Evolutionary conservation across 2,329 filamentous ascomycete genomes (phyloP), one percentile per base, ranked within the genome.

Genomic region (Endocalyx cinctus): DNA sequence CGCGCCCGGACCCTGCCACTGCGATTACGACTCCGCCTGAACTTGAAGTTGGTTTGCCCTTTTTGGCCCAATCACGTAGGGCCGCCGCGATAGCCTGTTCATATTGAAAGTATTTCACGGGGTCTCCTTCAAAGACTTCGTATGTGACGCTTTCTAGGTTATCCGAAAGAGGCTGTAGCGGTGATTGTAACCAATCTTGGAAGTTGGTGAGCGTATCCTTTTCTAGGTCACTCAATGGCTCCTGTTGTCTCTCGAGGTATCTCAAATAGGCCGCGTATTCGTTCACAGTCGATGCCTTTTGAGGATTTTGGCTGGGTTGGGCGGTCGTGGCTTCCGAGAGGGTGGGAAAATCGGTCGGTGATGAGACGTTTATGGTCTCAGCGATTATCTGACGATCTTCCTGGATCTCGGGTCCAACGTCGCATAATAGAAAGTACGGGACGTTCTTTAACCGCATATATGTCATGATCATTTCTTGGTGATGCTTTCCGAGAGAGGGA

Each of bases 101-200:
- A 56, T 98, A 98, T 72, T 90, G 94, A 44, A 88, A 81, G 57
- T 98, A 98, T 62, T 98, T 98, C 63, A 98, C 85, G 0, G 92
- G 92, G 45, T 98, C 94, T 47, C 94, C 94, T 59, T 98, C 92
- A 52, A 98, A 98, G 3, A 97, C 90, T 57, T 98, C 92, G 59
- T 98, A 98, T 0, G 92, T 98, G 26, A 94, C 85, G 29, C 88
- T 95, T 58, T 98, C 94, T 11, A 98, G 72, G 49, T 98, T 98
- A 59, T 98, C 92, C 0, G 90, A 90, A 11, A 98, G 71, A 0
- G 92, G 92, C 58, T 98, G 94, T 25, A 98, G 69, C 3, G 92
- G 92, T 2, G 89, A 89, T 59, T 98, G 92, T 10, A 98, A 71
- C 71, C 92, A 98, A 59, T 98, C 92, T 53, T 98, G 94, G 77